Conservation (phyloP, 2,329 filamentous ascomycete genomes). For the Curvularia sp. region DNA sequence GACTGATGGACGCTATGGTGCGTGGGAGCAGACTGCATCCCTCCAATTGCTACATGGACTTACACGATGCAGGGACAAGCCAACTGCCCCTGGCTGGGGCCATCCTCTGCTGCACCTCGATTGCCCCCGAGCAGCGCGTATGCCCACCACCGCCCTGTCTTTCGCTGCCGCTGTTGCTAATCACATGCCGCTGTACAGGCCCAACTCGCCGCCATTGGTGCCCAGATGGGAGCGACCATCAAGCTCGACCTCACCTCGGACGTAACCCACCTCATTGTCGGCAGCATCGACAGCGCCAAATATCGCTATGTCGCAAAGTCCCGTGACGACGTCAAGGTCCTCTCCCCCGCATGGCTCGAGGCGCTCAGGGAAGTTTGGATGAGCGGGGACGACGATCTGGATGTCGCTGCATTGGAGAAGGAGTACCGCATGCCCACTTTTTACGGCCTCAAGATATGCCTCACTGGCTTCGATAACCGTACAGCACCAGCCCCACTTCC, state of each 20-base stretch:
- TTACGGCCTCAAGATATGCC: constrained; percentile 67
- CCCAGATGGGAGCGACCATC: constrained; percentile 84
- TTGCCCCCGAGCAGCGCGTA: constrained; percentile 80
- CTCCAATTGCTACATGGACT: constrained; percentile 11
- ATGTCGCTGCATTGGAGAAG: constrained; percentile 73
- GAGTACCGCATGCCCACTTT: constrained; percentile 70
- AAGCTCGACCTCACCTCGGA: constrained; percentile 94
- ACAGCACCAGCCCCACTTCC: constrained; percentile 30
- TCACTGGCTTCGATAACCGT: constrained; percentile 75
- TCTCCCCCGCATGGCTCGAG: constrained; percentile 84
- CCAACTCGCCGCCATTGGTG: constrained; percentile 68
- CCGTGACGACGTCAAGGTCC: constrained; percentile 82
- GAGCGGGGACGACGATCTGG: constrained; percentile 74
- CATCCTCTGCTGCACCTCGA: constrained; percentile 86
- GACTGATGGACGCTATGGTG: constrained; percentile 40
- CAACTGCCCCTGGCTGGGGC: constrained; percentile 62
- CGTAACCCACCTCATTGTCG: constrained; percentile 92
- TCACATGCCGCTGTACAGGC: constrained; percentile 42
- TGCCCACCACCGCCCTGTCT: constrained; percentile 13
- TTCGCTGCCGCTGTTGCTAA: constrained; percentile 11
- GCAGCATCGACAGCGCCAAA: constrained; percentile 87
- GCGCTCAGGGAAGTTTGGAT: constrained; percentile 83
- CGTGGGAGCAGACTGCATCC: constrained; percentile 3
- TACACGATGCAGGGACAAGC: constrained; percentile 34
- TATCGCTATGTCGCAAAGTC: constrained; percentile 94